Percentiles rank a stretch among this genome's conserved stretches.
Evolutionary conservation across 2,329 filamentous ascomycete species (phyloP).

Genomic region (Grosmannia serpens): DNA sequence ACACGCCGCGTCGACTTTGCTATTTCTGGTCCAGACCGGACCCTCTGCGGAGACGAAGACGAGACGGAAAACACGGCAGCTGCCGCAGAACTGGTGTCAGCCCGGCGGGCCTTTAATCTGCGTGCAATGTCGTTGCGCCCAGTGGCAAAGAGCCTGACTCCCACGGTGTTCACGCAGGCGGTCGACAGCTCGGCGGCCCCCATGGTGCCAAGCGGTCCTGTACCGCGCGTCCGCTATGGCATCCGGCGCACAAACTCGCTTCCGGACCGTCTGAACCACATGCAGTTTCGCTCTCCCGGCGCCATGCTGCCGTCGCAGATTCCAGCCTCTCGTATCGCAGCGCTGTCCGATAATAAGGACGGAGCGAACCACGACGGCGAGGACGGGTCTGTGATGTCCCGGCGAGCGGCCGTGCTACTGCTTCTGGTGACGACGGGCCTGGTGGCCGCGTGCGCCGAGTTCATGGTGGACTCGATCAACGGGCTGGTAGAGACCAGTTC

Average conservation of each 20-base stretch:
- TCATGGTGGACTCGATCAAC: conserved; percentile 57
- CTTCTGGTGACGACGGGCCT: conserved; percentile 53
- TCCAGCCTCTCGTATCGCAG: conserved; percentile 25
- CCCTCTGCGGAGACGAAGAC: neutral
- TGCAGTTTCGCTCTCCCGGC: conserved; percentile 33
- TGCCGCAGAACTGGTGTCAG: conserved; percentile 17
- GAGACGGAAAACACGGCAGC: conserved; percentile 10
- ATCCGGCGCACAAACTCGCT: conserved; percentile 65
- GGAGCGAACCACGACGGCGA: conserved; percentile 18
- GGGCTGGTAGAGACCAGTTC: conserved; percentile 44
- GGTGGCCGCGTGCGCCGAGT: conserved; percentile 58
- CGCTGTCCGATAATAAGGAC: conserved; percentile 11
- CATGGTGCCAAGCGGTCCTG: conserved; percentile 27
- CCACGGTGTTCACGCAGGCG: conserved; percentile 54
- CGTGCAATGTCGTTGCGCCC: conserved; percentile 52
- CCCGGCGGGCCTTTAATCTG: conserved; percentile 41
- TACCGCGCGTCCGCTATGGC: conserved; percentile 48
- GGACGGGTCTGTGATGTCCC: conserved; percentile 32
- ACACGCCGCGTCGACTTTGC: conserved; percentile 32
- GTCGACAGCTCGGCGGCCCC: conserved; percentile 17
- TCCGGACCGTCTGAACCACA: conserved; percentile 52
- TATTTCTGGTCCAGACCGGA: conserved; percentile 17
- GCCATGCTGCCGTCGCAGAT: conserved; percentile 37
- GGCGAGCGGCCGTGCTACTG: conserved; percentile 46
- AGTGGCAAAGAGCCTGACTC: conserved; percentile 55